Conservation (phyloP, 108 stramenopile species). For the Fistulifera solaris region DNA sequence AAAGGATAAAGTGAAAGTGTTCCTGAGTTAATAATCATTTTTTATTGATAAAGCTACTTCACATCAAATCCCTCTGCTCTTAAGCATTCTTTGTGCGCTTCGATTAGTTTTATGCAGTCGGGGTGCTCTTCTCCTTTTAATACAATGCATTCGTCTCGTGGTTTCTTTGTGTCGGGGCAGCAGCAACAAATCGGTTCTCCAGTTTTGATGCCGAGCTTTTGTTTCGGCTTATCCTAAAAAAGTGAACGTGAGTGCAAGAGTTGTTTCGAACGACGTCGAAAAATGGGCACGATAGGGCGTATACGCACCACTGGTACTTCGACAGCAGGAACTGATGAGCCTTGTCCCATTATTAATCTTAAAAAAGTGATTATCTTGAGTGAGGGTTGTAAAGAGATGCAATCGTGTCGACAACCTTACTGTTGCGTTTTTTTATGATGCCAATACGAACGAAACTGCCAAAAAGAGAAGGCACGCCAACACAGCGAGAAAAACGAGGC, state of each 20-base stretch:
- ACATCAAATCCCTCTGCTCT: constrained; percentile 93
- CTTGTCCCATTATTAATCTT: constrained; percentile 6
- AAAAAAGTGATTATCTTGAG: too few relatives aligned
- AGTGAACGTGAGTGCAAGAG: not conserved
- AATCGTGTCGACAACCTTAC: too few relatives aligned
- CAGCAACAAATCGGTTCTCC: constrained; percentile 99
- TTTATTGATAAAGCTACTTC: constrained; percentile 36
- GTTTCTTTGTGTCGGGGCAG: constrained; percentile 95
- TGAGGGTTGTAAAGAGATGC: too few relatives aligned
- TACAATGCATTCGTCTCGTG: constrained; percentile 93
- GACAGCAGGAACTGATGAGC: constrained; percentile 2
- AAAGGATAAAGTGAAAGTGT: too few relatives aligned
- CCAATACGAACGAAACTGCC: too few relatives aligned
- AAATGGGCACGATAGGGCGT: too few relatives aligned
- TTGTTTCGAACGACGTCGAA: too few relatives aligned
- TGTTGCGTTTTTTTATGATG: too few relatives aligned
- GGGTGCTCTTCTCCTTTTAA: constrained; percentile 83
- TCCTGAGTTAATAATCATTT: not conserved
- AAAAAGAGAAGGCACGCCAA: too few relatives aligned
- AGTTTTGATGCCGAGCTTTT: constrained; percentile 86
- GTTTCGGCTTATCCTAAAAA: constrained; percentile 12
- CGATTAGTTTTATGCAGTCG: constrained; percentile 83
- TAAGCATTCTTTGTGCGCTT: constrained; percentile 94
- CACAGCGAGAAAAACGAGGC: too few relatives aligned
- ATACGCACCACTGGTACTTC: too few relatives aligned